Evolutionary conservation across 805 yeast genomes (phyloP), one percentile per base, ranked within the genome.

Genomic region (Starmera quercuum): DNA sequence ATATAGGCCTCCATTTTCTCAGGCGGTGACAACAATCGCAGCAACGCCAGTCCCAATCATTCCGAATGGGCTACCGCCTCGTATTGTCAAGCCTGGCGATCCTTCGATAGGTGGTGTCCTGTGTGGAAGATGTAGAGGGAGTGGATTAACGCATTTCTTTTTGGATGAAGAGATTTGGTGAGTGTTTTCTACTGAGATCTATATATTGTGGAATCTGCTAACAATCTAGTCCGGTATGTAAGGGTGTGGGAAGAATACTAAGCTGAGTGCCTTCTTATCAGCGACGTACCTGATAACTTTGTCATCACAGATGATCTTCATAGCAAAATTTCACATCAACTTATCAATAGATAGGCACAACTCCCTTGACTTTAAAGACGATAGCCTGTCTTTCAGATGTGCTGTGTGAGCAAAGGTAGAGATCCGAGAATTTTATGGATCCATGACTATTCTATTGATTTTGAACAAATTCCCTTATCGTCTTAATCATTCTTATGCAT

Each of bases 101-200:
- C 90, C 92, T 1, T 47, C 77, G 21, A 52, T 72, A 41, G 95
- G 95, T 1, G 95, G 95, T 1, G 53, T 65, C 0, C 43, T 78
- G 3, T 85, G 95, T 58, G 85, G 84, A 0, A 61, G 74, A 32
- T 85, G 94, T 47, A 49, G 79, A 35, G 92, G 92, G 1, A 39
- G 68, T 1, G 92, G 94, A 1, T 44, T 65, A 35, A 63, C 68
- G 2, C 57, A 60, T 19, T 72, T 75, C 45, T 60, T 83, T 21
- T 47, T 82, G 8, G 84, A 78, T 46, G 68, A 72, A 26, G 81
- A 77, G 34, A 53, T 68, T 5, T 84, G 94, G 49, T 81, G 26
- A 92, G 92, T 0, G 55, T 86, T 40, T 62, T 75, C 15, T 33
- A 47, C n/a, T 9, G n/a, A 23, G 20, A 25, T 15, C 20, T 23